Percentiles rank a stretch among this genome's conserved stretches.
phyloP scores from a whole-genome alignment of 768 basidiomycete genomes.

The Chlorophyllum brunneum region DNA sequence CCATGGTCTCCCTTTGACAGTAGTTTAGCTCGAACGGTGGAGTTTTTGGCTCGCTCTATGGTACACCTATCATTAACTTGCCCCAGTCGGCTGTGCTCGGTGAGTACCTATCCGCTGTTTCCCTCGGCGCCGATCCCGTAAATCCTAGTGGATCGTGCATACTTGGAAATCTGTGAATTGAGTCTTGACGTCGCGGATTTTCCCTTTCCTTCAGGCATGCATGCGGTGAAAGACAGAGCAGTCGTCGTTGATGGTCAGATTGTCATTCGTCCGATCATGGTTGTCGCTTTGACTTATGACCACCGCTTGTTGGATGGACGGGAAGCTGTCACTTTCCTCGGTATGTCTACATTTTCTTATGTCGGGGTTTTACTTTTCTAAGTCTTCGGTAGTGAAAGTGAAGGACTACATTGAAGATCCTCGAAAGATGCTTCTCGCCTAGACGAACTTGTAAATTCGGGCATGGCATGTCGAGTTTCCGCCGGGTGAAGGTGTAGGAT shows the following conservation, averaged over 20 bases:
- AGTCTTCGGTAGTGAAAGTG: constrained; percentile 83
- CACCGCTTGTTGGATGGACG: constrained; percentile 93
- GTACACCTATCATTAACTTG: constrained; percentile 98
- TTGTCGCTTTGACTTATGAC: constrained; percentile 91
- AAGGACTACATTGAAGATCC: constrained; percentile 95
- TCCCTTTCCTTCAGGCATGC: constrained; percentile 63
- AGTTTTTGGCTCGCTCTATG: constrained; percentile 95
- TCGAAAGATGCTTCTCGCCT: constrained; percentile 77
- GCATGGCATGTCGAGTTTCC: too few species aligned
- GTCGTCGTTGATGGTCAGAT: constrained; percentile 94
- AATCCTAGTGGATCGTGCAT: too few species aligned
- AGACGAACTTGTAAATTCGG: neutral
- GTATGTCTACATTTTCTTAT: constrained; percentile 40
- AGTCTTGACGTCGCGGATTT: neutral
- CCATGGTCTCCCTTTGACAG: constrained; percentile 3
- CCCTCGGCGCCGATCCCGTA: too few species aligned
- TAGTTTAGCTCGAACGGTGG: constrained; percentile 87
- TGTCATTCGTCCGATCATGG: constrained; percentile 96
- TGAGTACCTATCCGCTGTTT: constrained; percentile 21
- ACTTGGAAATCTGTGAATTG: neutral
- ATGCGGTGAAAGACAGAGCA: constrained; percentile 86
- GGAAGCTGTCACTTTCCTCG: constrained; percentile 97
- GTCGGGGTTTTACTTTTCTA: neutral
- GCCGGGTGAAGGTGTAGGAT: neutral
- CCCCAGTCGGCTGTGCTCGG: constrained; percentile 94